Evolutionary conservation across 2,329 filamentous ascomycete genomes (phyloP).

Genomic region (Neopestalotiopsis sp.): DNA sequence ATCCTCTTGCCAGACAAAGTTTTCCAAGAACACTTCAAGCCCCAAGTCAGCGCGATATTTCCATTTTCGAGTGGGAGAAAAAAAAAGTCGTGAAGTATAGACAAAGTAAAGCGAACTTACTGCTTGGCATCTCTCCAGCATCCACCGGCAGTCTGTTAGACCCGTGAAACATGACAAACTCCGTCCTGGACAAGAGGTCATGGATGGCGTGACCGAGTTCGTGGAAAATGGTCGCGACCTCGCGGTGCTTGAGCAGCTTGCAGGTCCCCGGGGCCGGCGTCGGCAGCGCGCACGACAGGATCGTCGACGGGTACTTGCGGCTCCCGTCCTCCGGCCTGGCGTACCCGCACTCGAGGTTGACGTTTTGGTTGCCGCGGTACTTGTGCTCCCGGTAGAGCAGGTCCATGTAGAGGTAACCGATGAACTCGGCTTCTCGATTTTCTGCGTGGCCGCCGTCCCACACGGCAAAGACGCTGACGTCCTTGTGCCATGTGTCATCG

Average conservation of each 20-base stretch:
- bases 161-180: not conserved
- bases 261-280: slow-evolving; percentile 48
- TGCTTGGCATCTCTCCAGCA: not conserved
- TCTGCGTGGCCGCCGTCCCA: slow-evolving; percentile 47
- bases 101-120: not conserved
- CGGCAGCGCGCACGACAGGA: not conserved
- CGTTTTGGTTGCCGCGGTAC: slow-evolving; percentile 61
- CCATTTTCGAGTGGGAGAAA: not conserved
- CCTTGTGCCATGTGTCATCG: slow-evolving; percentile 50
- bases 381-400: slow-evolving; percentile 60
- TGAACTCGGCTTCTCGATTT: slow-evolving; percentile 49
- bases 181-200: slow-evolving; percentile 12
- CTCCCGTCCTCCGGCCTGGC: not conserved
- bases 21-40: not conserved
- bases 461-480: slow-evolving; percentile 59
- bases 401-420: slow-evolving; percentile 62
- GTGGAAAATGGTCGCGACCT: slow-evolving; percentile 56
- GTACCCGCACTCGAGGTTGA: slow-evolving; percentile 51
- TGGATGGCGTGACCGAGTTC: slow-evolving; percentile 34
- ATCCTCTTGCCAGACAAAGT: not conserved
- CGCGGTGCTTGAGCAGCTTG: slow-evolving; percentile 60
- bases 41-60: not conserved
- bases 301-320: not conserved
- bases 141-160: not conserved
- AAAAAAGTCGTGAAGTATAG: not conserved